Evolutionary conservation across 179 eudicot species (phyloP).

Genomic region (Patellifolia procumbens): DNA sequence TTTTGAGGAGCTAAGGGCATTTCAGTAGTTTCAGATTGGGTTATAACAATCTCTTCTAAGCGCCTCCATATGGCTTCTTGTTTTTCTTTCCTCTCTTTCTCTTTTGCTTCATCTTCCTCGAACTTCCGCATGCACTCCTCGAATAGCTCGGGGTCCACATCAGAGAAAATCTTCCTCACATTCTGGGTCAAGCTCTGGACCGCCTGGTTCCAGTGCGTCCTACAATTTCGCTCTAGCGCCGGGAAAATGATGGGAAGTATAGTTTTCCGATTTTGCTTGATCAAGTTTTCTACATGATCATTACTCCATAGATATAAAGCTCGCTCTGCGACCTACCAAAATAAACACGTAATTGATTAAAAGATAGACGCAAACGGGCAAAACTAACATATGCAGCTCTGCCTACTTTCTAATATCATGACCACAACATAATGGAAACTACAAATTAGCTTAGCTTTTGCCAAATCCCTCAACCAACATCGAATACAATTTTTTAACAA

Average conservation of each 20-base stretch:
- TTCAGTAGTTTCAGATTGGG: conserved; percentile 35
- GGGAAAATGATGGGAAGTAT: conserved; percentile 73
- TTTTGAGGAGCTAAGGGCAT: conserved; percentile 25
- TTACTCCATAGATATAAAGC: conserved; percentile 74
- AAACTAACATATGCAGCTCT: conserved; percentile 3
- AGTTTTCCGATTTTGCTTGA: conserved; percentile 63
- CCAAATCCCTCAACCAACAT: neutral
- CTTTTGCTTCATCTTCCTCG: conserved; percentile 57
- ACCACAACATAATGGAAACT: neutral
- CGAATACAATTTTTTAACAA: neutral
- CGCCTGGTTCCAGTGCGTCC: conserved; percentile 71
- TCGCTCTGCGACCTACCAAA: conserved; percentile 66
- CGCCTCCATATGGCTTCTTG: conserved; percentile 65
- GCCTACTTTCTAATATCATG: neutral
- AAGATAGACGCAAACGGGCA: conserved; percentile 1
- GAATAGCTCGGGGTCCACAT: conserved; percentile 56
- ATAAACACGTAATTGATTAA: conserved; percentile 3
- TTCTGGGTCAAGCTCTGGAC: conserved; percentile 71
- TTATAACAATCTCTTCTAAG: conserved; percentile 52
- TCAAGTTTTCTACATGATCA: conserved; percentile 65
- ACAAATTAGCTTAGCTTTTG: neutral
- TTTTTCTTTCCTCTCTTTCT: conserved; percentile 45
- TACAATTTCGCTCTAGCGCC: conserved; percentile 57
- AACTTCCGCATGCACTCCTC: conserved; percentile 66
- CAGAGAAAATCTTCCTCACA: conserved; percentile 67